Base-by-base conservation (phyloP, 2,329 filamentous ascomycete genomes). In the Sclerotinia trifoliorum region DNA sequence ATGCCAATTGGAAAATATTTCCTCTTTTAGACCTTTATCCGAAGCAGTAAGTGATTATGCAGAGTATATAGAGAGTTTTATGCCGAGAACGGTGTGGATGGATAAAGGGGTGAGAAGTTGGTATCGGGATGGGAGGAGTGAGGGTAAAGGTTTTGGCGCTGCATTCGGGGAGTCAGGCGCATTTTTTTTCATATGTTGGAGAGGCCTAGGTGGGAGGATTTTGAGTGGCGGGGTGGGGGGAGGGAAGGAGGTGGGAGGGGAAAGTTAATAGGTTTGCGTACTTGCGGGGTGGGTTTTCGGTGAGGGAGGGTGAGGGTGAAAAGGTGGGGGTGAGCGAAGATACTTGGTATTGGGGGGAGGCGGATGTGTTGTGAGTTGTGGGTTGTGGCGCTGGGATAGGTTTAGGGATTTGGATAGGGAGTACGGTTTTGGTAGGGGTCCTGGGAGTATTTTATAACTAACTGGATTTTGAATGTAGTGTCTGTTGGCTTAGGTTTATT, bases 1-100 rank as follows among this genome's bases (percentile, higher is more conserved):
- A 51, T 82, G 80, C 7, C 73, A 74, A 58, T 56, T 56, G 48
- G 81, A 83, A 70, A 78, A 81, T 70, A 77, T 83, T 67, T 77
- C 77, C 10, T 77, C 79, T 21, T 78, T 85, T 67, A 77, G 78
- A 35, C 80, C 83, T 1, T 81, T 63, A 8, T 15, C 55, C 1
- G 78, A 79, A 21, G 78, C 77, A 1, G 72, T 78, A 2, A 60
- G 71, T 8, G 77, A 79, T 51, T 79, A 77, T 64, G 71, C 68
- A n/a, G 73, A 76, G 44, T 76, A 78, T 58, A 72, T 74, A 5
- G 64, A 73, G 15, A 58, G 68, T 3, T 76, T 77, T 42, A 74
- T 78, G 73, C 74, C 79, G 3, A 64, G 71, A 29, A 72, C 73
- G 1, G 71, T 68, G 2, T 74, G 72, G 73, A 4, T 67, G 3